A percentile compares a stretch with the other conserved stretches of the same genome.
These are phyloP conservation scores for Favolaschia claudopus DNA, from an alignment of 768 basidiomycete species.

Conservation along the genomic window DNA sequence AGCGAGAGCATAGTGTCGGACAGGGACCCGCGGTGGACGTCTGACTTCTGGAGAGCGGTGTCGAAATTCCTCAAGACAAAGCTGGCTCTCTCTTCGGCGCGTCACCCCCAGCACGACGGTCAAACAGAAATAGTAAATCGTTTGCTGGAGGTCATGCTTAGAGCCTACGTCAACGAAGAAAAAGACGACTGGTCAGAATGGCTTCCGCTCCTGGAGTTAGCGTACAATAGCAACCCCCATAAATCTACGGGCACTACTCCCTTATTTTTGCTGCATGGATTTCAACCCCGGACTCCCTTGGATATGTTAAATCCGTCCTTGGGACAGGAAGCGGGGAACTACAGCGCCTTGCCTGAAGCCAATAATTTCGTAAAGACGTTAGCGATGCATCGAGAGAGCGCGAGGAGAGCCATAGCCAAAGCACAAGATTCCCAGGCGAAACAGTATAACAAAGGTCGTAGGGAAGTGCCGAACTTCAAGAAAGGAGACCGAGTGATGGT, in stretches of 20 bases:
- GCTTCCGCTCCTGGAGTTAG: constrained; percentile 34
- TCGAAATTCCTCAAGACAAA: neutral
- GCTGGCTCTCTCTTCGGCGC: neutral
- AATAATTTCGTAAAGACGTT: neutral
- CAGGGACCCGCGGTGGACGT: constrained; percentile 6
- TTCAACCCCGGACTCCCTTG: constrained; percentile 21
- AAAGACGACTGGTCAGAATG: constrained; percentile 31
- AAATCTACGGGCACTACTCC: constrained; percentile 23
- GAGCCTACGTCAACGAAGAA: constrained; percentile 27
- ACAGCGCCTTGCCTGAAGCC: neutral
- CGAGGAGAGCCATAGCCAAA: neutral
- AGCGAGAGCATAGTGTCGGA: constrained; percentile 3
- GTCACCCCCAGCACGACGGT: constrained; percentile 41
- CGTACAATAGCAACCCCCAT: constrained; percentile 30
- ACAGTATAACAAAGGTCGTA: no score
- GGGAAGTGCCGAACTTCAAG: no score
- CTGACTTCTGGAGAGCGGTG: constrained; percentile 8
- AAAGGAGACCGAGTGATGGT: neutral
- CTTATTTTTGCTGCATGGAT: constrained; percentile 25
- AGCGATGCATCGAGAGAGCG: neutral
- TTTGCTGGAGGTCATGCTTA: constrained; percentile 33
- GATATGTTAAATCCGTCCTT: neutral
- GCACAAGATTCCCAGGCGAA: no score
- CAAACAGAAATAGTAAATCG: constrained; percentile 40
- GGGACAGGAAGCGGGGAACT: neutral